These are phyloP conservation scores for Talaromyces ruber DNA, from an alignment of 495 filamentous ascomycete species.

Conservation along the genomic window DNA sequence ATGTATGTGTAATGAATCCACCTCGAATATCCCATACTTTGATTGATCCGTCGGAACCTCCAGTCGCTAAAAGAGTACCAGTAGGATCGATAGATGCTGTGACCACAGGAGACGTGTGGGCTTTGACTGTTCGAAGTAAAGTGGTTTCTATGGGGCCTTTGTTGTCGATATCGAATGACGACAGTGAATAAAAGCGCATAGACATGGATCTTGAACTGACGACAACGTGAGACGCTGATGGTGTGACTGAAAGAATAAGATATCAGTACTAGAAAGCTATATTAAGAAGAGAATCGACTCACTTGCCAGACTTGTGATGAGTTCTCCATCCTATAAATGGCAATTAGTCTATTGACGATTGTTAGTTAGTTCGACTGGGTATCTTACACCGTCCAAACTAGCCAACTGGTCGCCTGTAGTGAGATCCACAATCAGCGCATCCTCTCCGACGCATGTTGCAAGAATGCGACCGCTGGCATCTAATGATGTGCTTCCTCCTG, in stretches of 20 bases:
- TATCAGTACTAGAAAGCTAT: neutral
- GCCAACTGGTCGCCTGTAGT: conserved; percentile 73
- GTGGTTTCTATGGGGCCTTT: conserved; percentile 49
- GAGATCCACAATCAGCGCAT: conserved; percentile 80
- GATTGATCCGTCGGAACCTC: conserved; percentile 80
- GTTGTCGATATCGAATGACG: conserved; percentile 40
- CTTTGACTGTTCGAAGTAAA: conserved; percentile 72
- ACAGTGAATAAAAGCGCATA: conserved; percentile 82
- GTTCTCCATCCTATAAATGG: conserved; percentile 71
- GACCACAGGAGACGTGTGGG: conserved; percentile 83
- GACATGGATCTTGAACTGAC: conserved; percentile 88
- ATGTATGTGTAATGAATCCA: conserved; percentile 89
- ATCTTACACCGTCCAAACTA: conserved; percentile 76
- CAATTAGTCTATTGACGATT: conserved; percentile 14
- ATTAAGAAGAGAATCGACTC: conserved; percentile 17
- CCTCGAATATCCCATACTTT: conserved; percentile 96
- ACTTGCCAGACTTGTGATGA: conserved; percentile 79
- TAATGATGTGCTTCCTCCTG: conserved; percentile 79
- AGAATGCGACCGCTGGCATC: conserved; percentile 75
- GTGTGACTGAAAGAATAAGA: conserved; percentile 53
- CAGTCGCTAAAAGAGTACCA: conserved; percentile 83
- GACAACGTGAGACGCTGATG: conserved; percentile 77
- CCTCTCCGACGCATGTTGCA: conserved; percentile 78
- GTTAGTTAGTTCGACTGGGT: neutral
- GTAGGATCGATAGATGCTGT: conserved; percentile 76